phyloP scores from a whole-genome alignment of 228 moss, liverwort and hornwort species.

The Sphagnum fallax region DNA sequence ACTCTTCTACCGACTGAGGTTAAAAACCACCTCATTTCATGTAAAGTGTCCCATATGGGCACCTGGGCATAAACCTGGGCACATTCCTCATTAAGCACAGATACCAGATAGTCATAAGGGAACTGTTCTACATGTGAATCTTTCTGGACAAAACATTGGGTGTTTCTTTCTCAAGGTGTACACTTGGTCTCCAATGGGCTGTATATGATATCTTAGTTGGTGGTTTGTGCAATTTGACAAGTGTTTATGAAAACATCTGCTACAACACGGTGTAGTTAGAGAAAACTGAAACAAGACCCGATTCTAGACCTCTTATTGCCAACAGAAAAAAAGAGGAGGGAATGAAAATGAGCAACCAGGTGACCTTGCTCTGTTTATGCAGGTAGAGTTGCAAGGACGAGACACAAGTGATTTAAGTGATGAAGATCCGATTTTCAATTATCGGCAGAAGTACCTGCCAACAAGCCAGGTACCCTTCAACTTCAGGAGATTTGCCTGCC shows the following conservation, averaged over 20 bases:
- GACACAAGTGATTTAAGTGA: slow-evolving; percentile 22
- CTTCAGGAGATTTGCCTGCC: too few species aligned
- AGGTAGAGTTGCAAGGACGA: slow-evolving; percentile 64
- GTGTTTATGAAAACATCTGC: too few species aligned
- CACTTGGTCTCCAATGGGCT: background rate
- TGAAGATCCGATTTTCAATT: slow-evolving; percentile 74
- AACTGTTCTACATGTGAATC: background rate
- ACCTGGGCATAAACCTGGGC: background rate
- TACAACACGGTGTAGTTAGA: too few species aligned
- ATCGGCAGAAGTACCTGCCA: slow-evolving; percentile 88
- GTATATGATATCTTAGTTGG: too few species aligned
- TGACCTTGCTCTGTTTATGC: slow-evolving; percentile 4
- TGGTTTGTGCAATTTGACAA: too few species aligned
- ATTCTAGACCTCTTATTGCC: too few species aligned
- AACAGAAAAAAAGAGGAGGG: too few species aligned
- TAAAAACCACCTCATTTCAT: background rate
- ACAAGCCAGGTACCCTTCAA: slow-evolving; percentile 53
- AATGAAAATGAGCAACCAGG: too few species aligned
- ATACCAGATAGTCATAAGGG: too few species aligned
- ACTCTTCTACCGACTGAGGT: slow-evolving; percentile 93
- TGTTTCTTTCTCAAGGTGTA: background rate
- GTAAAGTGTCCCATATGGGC: background rate
- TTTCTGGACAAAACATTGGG: background rate
- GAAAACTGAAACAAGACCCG: too few species aligned
- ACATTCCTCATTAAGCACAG: background rate